Evolutionary conservation across 257 asterid species (phyloP), one percentile per base, ranked within the genome.

Genomic region (Nicotiana undulata): DNA sequence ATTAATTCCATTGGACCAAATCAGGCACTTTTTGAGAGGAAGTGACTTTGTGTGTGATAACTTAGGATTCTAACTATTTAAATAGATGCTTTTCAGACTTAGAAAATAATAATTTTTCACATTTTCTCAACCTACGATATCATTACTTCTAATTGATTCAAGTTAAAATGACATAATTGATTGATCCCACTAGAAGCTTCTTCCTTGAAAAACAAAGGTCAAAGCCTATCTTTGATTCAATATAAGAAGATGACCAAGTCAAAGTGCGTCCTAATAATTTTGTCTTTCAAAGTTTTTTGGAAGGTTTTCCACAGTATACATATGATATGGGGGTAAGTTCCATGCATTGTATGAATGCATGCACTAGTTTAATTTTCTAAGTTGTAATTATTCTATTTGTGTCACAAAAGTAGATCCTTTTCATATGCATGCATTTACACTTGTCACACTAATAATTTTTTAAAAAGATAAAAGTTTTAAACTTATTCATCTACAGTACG

Each of bases 1-100:
- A 11, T 13, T 3, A 49, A 1, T 49, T 49, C 34, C 12, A 44
- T 22, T 46, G 59, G 58, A 46, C 34, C 77, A 72, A 46, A 55
- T 72, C 37, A 4, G 13, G 22, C 77, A 13, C 59, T 22, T 72
- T 72, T 72, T 70, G 20, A 3, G 28, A 13, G 9, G 20, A 68
- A 40, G 76, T 40, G 59, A 72, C 22, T 44, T 46, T 46, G 11
- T 12, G n/a, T 46, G 34, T 72, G 37, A 72, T 9, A 24, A 24
- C 78, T 72, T 72, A 72, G 78, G 60, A 72, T 72, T 72, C 78
- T 46, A 72, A 46, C 59, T 72, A 70, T 44, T 44, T 44, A 15
- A 72, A 46, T 46, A 44, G 78, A 68, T 40, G 77, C 77, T 68
- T 40, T 68, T 68, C 77, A 68, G 18, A 68, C 77, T 40, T 13